A percentile compares a stretch with the other conserved stretches of the same genome.
phyloP scores from a whole-genome alignment of 306 rosid genomes.

The Vigna trinervia region DNA sequence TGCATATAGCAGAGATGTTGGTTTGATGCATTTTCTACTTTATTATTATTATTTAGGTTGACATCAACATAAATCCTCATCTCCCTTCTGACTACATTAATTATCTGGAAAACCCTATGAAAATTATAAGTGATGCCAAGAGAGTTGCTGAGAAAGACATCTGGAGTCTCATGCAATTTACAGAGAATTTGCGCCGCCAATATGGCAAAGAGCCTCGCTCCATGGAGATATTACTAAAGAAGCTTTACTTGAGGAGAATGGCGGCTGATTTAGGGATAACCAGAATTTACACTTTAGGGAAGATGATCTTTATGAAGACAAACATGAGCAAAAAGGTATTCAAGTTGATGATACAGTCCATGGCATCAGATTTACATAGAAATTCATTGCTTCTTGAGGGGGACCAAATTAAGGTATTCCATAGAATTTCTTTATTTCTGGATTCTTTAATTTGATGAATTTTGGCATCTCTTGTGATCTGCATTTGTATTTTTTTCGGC shows the following conservation, averaged over 20 bases:
- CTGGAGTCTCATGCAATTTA: slow-evolving; percentile 89
- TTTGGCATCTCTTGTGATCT: slow-evolving; percentile 30
- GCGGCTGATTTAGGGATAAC: slow-evolving; percentile 90
- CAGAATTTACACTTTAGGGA: slow-evolving; percentile 76
- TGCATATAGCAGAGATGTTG: slow-evolving; percentile 23
- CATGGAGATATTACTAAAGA: slow-evolving; percentile 81
- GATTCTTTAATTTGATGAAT: slow-evolving; percentile 17
- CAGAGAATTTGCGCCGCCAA: slow-evolving; percentile 83
- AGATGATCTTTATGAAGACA: slow-evolving; percentile 77
- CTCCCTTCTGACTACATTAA: slow-evolving; percentile 91
- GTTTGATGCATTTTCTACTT: slow-evolving; percentile 36
- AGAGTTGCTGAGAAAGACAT: slow-evolving; percentile 80
- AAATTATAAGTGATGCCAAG: slow-evolving; percentile 84
- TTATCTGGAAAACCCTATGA: slow-evolving; percentile 89
- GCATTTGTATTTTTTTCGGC: slow-evolving; percentile 23
- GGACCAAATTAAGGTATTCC: slow-evolving; percentile 76
- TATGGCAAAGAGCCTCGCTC: slow-evolving; percentile 92
- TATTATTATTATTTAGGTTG: slow-evolving; percentile 60
- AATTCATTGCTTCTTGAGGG: slow-evolving; percentile 77
- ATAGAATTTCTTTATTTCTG: slow-evolving; percentile 1
- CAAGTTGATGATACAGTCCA: slow-evolving; percentile 76
- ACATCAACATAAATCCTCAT: slow-evolving; percentile 75
- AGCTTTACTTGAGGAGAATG: slow-evolving; percentile 93
- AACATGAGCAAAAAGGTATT: slow-evolving; percentile 75
- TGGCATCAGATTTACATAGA: slow-evolving; percentile 72